These are phyloP conservation scores for Crithidia brevicula DNA, from an alignment of 208 protist genomes.

Conservation along the genomic window DNA sequence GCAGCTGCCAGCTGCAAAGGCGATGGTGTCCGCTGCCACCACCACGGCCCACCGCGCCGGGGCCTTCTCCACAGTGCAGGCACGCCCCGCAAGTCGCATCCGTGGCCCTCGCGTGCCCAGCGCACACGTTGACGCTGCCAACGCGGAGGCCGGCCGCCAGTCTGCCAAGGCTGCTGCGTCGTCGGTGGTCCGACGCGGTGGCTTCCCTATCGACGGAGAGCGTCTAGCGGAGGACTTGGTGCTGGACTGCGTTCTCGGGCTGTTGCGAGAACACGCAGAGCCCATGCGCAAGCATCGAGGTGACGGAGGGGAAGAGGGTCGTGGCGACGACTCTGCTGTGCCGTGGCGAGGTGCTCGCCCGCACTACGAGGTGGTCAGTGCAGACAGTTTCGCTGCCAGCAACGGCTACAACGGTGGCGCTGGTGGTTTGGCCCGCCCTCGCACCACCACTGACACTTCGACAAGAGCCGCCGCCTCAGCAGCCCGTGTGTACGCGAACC, in stretches of 20 bases:
- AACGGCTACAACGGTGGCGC: neutral
- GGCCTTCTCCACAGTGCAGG: constrained; percentile 1
- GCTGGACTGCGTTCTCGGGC: constrained; percentile 28
- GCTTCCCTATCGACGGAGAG: neutral
- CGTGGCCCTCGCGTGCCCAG: constrained; percentile 9
- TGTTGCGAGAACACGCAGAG: constrained; percentile 23
- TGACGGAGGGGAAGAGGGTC: neutral
- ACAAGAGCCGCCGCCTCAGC: constrained; percentile 37
- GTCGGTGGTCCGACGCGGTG: neutral
- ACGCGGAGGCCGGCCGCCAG: neutral
- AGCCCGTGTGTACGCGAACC: constrained; percentile 20
- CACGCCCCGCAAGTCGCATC: neutral
- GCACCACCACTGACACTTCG: neutral
- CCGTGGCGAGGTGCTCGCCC: constrained; percentile 18
- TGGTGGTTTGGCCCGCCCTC: neutral
- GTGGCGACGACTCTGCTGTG: neutral
- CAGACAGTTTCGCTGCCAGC: constrained; percentile 42
- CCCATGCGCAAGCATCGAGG: neutral
- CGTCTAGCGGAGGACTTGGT: constrained; percentile 22
- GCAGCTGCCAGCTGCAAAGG: neutral
- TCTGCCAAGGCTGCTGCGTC: neutral
- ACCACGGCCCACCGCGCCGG: constrained; percentile 13
- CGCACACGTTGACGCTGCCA: neutral
- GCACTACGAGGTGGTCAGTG: constrained; percentile 48
- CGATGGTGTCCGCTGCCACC: neutral